These are phyloP conservation scores for Cladophialophora immunda DNA, from an alignment of 2,329 filamentous ascomycete genomes.

Conservation along the genomic window DNA sequence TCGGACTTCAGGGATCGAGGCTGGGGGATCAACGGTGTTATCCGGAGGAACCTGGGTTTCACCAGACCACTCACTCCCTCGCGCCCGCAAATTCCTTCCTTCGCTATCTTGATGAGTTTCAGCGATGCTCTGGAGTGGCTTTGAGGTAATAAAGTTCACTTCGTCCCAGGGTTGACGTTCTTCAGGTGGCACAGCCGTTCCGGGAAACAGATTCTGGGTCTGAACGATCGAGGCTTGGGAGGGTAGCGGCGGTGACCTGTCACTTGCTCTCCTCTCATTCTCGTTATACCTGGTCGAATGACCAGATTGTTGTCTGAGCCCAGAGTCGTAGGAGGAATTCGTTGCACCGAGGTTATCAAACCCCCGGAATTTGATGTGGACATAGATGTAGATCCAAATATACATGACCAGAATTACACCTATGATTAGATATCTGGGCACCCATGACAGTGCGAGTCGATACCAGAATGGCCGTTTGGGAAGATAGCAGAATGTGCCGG, in stretches of 20 bases:
- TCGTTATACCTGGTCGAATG: slow-evolving; percentile 14
- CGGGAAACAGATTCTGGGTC: neutral
- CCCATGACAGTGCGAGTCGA: slow-evolving; percentile 73
- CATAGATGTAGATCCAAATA: slow-evolving; percentile 74
- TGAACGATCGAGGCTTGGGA: neutral
- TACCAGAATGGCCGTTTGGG: slow-evolving; percentile 74
- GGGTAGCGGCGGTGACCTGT: neutral
- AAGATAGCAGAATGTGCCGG: slow-evolving; percentile 75
- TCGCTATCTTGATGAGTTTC: neutral
- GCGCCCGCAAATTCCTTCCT: slow-evolving; percentile 3
- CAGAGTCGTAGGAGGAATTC: slow-evolving; percentile 18
- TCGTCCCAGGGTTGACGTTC: slow-evolving; percentile 35
- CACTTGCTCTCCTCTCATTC: slow-evolving; percentile 7
- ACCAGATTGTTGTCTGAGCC: slow-evolving; percentile 19
- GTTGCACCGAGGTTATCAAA: slow-evolving; percentile 39
- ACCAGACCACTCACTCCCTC: slow-evolving; percentile 33
- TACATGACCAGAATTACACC: slow-evolving; percentile 71
- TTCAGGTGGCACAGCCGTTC: slow-evolving; percentile 1
- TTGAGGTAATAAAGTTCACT: slow-evolving; percentile 38
- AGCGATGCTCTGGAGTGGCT: slow-evolving; percentile 7
- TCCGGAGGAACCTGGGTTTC: slow-evolving; percentile 24
- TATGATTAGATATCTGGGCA: slow-evolving; percentile 76
- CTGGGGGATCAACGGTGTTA: neutral
- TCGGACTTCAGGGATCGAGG: neutral
- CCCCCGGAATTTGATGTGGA: slow-evolving; percentile 58